Percentiles rank a stretch among this genome's conserved stretches.
Evolutionary conservation across 2,329 filamentous ascomycete species (phyloP).

Genomic region (Xylaria arbuscula): DNA sequence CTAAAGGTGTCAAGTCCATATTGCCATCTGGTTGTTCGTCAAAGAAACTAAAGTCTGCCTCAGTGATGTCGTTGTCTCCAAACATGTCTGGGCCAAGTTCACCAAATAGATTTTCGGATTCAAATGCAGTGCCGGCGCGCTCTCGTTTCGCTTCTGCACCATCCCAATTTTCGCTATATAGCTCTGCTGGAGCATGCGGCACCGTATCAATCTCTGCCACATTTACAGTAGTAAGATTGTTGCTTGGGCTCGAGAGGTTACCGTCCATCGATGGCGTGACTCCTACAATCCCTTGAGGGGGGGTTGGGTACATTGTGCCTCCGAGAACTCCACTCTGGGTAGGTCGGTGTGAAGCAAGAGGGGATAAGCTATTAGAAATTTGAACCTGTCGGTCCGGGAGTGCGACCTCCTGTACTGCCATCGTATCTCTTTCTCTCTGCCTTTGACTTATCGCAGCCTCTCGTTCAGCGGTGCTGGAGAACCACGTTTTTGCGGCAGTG

Average conservation of each 20-base stretch:
- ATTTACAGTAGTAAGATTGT: constrained; percentile 50
- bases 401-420: constrained; percentile 56
- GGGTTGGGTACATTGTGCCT: constrained; percentile 76
- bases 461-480: constrained; percentile 56
- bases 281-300: constrained; percentile 67
- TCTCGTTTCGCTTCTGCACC: constrained; percentile 59
- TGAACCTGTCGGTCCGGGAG: constrained; percentile 57
- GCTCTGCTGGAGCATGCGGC: constrained; percentile 46
- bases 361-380: constrained; percentile 63
- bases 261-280: constrained; percentile 68
- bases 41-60: constrained; percentile 87
- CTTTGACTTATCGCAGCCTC: constrained; percentile 61
- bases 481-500: constrained; percentile 62
- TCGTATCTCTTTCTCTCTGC: constrained; percentile 61
- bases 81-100: constrained; percentile 77
- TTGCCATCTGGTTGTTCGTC: constrained; percentile 67
- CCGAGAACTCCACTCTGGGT: constrained; percentile 57
- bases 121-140: constrained; percentile 56
- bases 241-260: constrained; percentile 66
- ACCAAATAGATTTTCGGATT: constrained; percentile 72
- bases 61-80: constrained; percentile 79
- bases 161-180: constrained; percentile 56
- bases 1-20: constrained; percentile 54
- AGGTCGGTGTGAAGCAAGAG: constrained; percentile 62
- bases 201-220: constrained; percentile 54